These are phyloP conservation scores for Fraxinus floribunda DNA, from an alignment of 305 asterid species.

Conservation along the genomic window DNA sequence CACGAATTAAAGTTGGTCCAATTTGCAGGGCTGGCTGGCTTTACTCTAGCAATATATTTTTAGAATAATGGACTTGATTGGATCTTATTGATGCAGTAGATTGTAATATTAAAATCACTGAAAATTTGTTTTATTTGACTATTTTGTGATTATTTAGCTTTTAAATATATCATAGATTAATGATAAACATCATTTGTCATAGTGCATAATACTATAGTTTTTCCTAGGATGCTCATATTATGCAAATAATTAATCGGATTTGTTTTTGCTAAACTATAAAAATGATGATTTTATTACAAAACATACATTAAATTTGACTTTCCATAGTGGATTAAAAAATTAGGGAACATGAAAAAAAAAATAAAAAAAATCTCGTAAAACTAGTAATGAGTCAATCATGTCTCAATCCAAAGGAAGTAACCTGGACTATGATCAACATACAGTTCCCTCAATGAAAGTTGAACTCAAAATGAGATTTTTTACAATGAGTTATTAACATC, in stretches of 20 bases:
- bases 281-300: not conserved
- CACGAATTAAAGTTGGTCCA: not conserved
- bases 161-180: not conserved
- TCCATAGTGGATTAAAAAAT: not conserved
- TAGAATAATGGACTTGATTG: not conserved
- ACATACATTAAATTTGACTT: not conserved
- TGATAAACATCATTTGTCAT: not conserved
- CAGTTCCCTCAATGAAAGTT: not conserved
- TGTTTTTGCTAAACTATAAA: not conserved
- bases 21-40: not conserved
- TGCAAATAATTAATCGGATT: not conserved
- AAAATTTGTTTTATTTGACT: not conserved
- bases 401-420: not conserved
- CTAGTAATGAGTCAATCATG: not conserved
- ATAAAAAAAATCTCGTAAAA: no score
- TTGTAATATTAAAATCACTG: not conserved
- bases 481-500: not conserved
- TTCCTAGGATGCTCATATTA: not conserved
- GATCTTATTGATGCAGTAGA: not conserved
- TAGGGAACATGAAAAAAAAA: not conserved
- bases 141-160: not conserved
- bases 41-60: not conserved
- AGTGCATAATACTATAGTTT: not conserved
- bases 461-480: not conserved
- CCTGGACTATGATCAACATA: not conserved